A percentile compares a stretch with the other conserved stretches of the same genome.
Conservation (phyloP, 2,329 filamentous ascomycete species). For the Cladophialophora immunda region DNA sequence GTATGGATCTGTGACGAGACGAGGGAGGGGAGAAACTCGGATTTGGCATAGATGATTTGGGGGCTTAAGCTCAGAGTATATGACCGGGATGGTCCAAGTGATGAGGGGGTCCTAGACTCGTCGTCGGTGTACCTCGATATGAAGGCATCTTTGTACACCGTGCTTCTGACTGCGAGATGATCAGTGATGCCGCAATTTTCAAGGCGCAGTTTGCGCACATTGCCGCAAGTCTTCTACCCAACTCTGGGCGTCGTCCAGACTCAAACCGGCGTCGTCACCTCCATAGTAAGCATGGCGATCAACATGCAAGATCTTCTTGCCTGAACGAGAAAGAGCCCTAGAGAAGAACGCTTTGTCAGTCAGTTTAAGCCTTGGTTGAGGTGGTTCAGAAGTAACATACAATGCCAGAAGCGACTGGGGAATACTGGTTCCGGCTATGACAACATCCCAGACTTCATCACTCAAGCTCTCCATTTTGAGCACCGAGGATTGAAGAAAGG, state of each 20-base stretch:
- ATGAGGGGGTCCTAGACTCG: constrained; percentile 39
- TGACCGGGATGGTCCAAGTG: constrained; percentile 71
- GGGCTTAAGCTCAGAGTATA: constrained; percentile 88
- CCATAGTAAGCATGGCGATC: constrained; percentile 91
- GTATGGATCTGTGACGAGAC: constrained; percentile 89
- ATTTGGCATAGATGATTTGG: constrained; percentile 85
- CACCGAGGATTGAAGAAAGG: background rate
- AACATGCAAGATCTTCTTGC: constrained; percentile 89
- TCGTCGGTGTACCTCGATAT: constrained; percentile 46
- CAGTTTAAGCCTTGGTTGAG: constrained; percentile 70
- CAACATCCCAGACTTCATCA: constrained; percentile 79
- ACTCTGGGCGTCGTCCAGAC: constrained; percentile 78
- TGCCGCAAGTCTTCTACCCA: constrained; percentile 68
- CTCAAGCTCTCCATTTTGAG: constrained; percentile 73
- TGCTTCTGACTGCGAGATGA: constrained; percentile 24
- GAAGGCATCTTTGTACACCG: constrained; percentile 51
- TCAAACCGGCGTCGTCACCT: constrained; percentile 83
- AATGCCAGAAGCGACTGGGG: constrained; percentile 81
- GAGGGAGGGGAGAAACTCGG: constrained; percentile 77
- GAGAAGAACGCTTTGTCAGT: constrained; percentile 63
- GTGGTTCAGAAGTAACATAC: constrained; percentile 57
- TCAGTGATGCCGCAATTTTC: background rate
- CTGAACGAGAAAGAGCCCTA: constrained; percentile 91
- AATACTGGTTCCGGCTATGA: constrained; percentile 80
- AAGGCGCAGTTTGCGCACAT: constrained; percentile 42